Conservation (phyloP, 1,284 basidiomycete genomes). For the Malassezia caprae region DNA sequence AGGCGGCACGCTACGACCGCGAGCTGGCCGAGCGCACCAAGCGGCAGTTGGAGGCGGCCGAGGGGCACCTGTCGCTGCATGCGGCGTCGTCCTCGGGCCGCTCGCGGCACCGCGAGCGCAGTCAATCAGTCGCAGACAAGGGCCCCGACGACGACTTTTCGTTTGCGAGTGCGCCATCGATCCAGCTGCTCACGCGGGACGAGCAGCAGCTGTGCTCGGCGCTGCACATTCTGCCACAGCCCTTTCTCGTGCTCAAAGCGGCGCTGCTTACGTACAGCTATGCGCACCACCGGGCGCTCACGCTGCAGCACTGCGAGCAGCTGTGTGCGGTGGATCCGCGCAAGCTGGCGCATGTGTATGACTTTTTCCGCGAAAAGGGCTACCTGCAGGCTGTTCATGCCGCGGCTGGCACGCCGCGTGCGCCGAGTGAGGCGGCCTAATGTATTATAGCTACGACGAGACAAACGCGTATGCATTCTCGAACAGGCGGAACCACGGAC, state of each 20-base stretch:
- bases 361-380: constrained; percentile 41
- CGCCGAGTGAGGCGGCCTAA: not conserved
- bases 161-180: constrained; percentile 32
- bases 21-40: constrained; percentile 41
- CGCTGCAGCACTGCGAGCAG: constrained; percentile 32
- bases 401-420: not conserved
- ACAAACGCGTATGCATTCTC: constrained; percentile 63
- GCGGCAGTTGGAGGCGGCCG: constrained; percentile 32
- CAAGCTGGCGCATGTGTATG: constrained; percentile 42
- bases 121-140: constrained; percentile 19
- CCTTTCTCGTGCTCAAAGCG: constrained; percentile 44
- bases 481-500: constrained; percentile 93
- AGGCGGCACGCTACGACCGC: constrained; percentile 36
- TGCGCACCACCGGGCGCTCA: constrained; percentile 31
- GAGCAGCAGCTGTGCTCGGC: constrained; percentile 41
- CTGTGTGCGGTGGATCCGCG: constrained; percentile 42
- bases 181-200: constrained; percentile 35
- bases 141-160: constrained; percentile 26
- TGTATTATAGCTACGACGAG: constrained; percentile 9
- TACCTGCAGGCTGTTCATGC: constrained; percentile 21
- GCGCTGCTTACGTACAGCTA: constrained; percentile 35
- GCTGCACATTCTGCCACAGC: constrained; percentile 40
- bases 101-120: constrained; percentile 29
- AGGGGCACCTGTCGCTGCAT: constrained; percentile 23
- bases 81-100: constrained; percentile 29